Percentiles rank a stretch among this genome's conserved stretches.
Evolutionary conservation across 148 eudicot genomes (phyloP).

Genomic region (Hydrangea macrophylla): DNA sequence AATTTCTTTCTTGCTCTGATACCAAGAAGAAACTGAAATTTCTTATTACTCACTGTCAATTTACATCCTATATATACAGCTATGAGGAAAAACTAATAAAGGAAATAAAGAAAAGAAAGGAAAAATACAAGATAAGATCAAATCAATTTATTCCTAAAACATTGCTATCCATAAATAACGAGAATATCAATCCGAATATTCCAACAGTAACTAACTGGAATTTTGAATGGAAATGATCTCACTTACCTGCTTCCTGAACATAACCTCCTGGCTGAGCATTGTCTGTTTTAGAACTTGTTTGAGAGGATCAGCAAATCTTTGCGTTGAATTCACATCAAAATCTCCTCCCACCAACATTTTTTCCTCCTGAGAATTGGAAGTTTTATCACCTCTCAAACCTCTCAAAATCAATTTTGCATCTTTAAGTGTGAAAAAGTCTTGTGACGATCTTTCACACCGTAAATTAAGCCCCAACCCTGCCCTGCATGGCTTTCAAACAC

Average conservation of each 20-base stretch:
- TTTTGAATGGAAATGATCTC: neutral
- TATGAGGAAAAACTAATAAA: too few relatives aligned
- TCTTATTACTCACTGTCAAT: too few relatives aligned
- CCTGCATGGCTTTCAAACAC: conserved; percentile 20
- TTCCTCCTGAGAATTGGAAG: conserved; percentile 8
- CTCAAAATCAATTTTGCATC: conserved; percentile 15
- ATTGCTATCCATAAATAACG: too few relatives aligned
- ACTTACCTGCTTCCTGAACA: conserved; percentile 60
- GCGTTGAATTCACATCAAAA: conserved; percentile 27
- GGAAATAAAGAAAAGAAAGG: too few relatives aligned
- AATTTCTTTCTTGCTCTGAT: too few relatives aligned
- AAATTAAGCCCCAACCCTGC: conserved; percentile 23
- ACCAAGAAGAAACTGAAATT: too few relatives aligned
- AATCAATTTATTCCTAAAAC: too few relatives aligned
- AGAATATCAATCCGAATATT: too few relatives aligned
- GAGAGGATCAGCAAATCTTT: conserved; percentile 23
- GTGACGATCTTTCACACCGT: conserved; percentile 10
- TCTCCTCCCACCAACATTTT: conserved; percentile 40
- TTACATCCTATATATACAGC: too few relatives aligned
- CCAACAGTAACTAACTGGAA: conserved; percentile 3
- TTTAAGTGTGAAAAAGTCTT: neutral
- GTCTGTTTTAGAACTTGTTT: conserved; percentile 38
- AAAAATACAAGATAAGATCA: too few relatives aligned
- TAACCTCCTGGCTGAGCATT: conserved; percentile 55
- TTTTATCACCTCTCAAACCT: conserved; percentile 7